These are phyloP conservation scores for Gonium pectorale DNA, from an alignment of 139 green algal genomes.

Conservation along the genomic window DNA sequence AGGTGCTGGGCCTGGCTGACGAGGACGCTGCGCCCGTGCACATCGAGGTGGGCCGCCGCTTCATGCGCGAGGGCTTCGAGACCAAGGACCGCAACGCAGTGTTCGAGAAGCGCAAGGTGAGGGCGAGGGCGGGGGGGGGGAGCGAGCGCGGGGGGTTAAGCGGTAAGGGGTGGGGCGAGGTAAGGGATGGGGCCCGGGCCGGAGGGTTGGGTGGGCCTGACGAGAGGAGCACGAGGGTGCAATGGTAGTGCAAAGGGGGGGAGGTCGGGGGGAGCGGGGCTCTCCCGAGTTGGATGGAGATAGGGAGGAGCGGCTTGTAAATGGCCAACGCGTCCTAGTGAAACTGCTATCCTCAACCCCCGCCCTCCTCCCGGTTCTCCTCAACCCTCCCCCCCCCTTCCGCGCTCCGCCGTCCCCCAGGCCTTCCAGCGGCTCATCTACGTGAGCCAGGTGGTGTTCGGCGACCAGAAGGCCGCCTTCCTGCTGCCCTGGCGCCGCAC, in stretches of 20 bases:
- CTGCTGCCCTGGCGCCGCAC: constrained; percentile 93
- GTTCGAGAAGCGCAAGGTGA: constrained; percentile 77
- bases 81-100: constrained; percentile 65
- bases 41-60: constrained; percentile 81
- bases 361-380: not conserved
- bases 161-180: not conserved
- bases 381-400: not conserved
- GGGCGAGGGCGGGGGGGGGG: not conserved
- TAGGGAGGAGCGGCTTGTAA: no score
- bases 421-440: constrained; percentile 98
- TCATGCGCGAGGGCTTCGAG: constrained; percentile 51
- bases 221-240: no score
- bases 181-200: not conserved
- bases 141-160: not conserved
- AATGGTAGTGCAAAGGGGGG: no score
- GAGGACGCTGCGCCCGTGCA: constrained; percentile 93
- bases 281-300: no score
- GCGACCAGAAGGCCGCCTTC: constrained; percentile 89
- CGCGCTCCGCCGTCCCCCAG: constrained; percentile 26
- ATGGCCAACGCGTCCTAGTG: no score
- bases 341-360: not conserved
- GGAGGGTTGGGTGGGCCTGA: no score
- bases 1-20: constrained; percentile 88
- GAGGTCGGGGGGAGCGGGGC: no score
- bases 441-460: constrained; percentile 89